A percentile compares a stretch with the other conserved stretches of the same genome.
These are phyloP conservation scores for Passiflora organensis DNA, from an alignment of 345 rosid genomes.

Conservation along the genomic window DNA sequence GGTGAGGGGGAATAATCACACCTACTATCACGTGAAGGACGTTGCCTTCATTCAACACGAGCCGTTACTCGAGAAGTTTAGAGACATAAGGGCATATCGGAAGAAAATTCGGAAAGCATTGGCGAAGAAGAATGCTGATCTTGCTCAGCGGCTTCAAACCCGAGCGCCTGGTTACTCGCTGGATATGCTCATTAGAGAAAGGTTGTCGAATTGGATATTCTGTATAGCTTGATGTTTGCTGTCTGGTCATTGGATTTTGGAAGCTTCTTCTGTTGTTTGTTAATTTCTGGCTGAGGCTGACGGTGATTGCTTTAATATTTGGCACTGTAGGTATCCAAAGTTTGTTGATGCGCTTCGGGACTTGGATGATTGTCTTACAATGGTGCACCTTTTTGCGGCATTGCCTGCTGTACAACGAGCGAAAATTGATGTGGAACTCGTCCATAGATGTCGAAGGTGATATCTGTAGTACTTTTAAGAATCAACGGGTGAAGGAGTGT, in stretches of 20 bases:
- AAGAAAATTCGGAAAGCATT: slow-evolving; percentile 77
- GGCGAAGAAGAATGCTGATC: slow-evolving; percentile 76
- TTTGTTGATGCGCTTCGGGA: slow-evolving; percentile 87
- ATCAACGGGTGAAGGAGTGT: too few relatives aligned
- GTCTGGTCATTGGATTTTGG: too few relatives aligned
- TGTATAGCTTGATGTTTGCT: too few relatives aligned
- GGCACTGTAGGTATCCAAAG: slow-evolving; percentile 65
- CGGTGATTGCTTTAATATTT: not conserved
- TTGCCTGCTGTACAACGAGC: slow-evolving; percentile 77
- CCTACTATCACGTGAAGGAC: slow-evolving; percentile 93
- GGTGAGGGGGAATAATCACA: slow-evolving; percentile 86
- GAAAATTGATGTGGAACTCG: slow-evolving; percentile 65
- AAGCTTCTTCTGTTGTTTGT: too few relatives aligned
- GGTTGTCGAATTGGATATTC: slow-evolving; percentile 37
- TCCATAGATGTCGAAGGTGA: slow-evolving; percentile 88
- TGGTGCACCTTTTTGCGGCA: slow-evolving; percentile 93
- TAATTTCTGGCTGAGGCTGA: too few relatives aligned
- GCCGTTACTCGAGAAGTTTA: slow-evolving; percentile 78
- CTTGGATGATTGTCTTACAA: slow-evolving; percentile 87
- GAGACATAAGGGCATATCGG: slow-evolving; percentile 63
- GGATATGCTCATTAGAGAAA: slow-evolving; percentile 67
- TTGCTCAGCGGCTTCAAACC: slow-evolving; percentile 48
- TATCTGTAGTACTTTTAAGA: slow-evolving; percentile 3
- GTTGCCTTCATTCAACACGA: slow-evolving; percentile 75
- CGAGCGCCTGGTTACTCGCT: slow-evolving; percentile 70